Evolutionary conservation across 2,329 filamentous ascomycete genomes (phyloP), one percentile per base, ranked within the genome.

Genomic region (Botryotinia narcissicola): DNA sequence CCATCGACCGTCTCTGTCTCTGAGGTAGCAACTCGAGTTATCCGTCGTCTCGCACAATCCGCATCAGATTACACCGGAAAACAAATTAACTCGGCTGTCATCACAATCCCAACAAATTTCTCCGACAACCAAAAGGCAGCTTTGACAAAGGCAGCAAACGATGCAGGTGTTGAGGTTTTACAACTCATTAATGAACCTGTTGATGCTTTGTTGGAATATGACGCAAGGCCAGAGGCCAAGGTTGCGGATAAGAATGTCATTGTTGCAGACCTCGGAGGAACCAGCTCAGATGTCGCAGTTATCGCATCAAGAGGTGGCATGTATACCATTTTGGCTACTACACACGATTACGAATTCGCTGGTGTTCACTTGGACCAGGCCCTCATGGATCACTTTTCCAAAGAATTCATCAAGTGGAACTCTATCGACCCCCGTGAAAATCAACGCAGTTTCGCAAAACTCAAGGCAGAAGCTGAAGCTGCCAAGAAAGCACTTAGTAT

Each of bases 321-420:
- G 86, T 98, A 98, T 88, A 98, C 94, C 75, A 91, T 98, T 79
- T 88, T 99, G 74, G 94, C 96, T 32, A 97, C 95, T 20, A 90
- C 92, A 44, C 96, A 98, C 85, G 96, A 99, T 86, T 98, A 97
- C 84, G 95, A 98, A 81, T 93, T 95, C 78, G 91, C 93, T 73
- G 96, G 96, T 80, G 87, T 90, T 51, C 91, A 94, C 77, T 87
- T 99, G 73, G 96, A 99, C 85, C 89, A 96, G 82, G 92, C 95
- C 68, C 88, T 99, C 74, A 93, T 97, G 82, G 95, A 99, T 82
- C 92, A 98, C 87, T 98, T 98, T 79, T 93, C 95, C 79, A 99
- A 99, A 88, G 96, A 99, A 84, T 99, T 99, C 85, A 89, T 96
- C 81, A 98, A 99, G 89, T 97, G 97, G 88, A 90, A 98, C 85